Conservation (phyloP, 306 rosid species). For the Cercis canadensis region DNA sequence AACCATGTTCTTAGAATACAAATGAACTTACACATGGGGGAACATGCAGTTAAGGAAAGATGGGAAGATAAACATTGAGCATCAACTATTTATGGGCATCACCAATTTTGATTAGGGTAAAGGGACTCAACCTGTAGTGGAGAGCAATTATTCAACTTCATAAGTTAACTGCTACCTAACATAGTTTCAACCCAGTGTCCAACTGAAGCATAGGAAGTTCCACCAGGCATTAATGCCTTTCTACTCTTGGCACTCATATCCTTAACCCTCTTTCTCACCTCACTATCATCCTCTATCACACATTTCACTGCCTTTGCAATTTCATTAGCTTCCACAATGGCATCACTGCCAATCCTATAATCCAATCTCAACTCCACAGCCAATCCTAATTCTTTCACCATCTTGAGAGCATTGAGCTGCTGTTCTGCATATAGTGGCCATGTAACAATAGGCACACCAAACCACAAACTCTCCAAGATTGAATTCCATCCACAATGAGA, state of each 20-base stretch:
- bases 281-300: conserved; percentile 10
- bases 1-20: too few relatives aligned
- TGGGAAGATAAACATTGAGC: too few relatives aligned
- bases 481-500: too few relatives aligned
- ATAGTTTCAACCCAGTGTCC: conserved; percentile 11
- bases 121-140: too few relatives aligned
- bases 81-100: too few relatives aligned
- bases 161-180: too few relatives aligned
- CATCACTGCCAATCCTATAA: neutral
- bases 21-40: too few relatives aligned
- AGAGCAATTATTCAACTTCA: too few relatives aligned
- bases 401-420: conserved; percentile 16
- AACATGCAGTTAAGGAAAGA: too few relatives aligned
- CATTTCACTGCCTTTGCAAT: neutral
- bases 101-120: too few relatives aligned
- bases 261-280: conserved; percentile 19
- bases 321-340: neutral
- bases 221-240: neutral
- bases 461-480: too few relatives aligned
- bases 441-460: neutral
- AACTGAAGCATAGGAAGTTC: conserved; percentile 18
- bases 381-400: neutral
- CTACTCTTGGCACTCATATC: conserved; percentile 2
- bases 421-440: conserved; percentile 38
- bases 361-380: conserved; percentile 21